Conservation (phyloP, 1,284 basidiomycete species). For the Tilletia setariae region DNA sequence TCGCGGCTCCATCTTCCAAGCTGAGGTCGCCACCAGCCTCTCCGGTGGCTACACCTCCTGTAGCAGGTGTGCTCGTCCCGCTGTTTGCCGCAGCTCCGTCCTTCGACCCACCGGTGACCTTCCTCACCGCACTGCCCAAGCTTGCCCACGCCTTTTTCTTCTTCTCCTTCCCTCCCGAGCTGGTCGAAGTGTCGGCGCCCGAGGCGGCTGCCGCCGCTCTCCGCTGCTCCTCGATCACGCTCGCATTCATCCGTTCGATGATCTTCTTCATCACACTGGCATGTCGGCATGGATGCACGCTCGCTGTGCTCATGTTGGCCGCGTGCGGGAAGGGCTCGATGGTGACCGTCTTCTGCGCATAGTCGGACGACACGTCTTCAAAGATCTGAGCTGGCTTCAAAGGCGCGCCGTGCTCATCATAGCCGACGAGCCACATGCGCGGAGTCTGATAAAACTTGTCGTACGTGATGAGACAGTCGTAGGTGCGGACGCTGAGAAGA, state of each 20-base stretch:
- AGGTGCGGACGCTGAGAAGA: slow-evolving; percentile 88
- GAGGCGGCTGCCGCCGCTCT: slow-evolving; percentile 55
- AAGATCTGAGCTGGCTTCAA: slow-evolving; percentile 77
- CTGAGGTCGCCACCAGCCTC: neutral
- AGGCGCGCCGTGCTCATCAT: slow-evolving; percentile 48
- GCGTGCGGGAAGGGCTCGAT: slow-evolving; percentile 97
- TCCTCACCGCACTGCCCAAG: slow-evolving; percentile 66
- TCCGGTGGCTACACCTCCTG: neutral
- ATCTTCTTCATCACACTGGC: slow-evolving; percentile 99
- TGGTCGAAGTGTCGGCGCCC: slow-evolving; percentile 13
- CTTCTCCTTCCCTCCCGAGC: slow-evolving; percentile 45
- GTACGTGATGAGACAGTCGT: slow-evolving; percentile 99
- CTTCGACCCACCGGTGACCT: slow-evolving; percentile 63
- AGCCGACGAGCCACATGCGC: slow-evolving; percentile 52
- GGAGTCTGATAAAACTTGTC: slow-evolving; percentile 66
- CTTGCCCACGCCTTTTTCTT: slow-evolving; percentile 74
- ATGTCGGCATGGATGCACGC: slow-evolving; percentile 99
- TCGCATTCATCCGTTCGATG: slow-evolving; percentile 90
- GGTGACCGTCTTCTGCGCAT: slow-evolving; percentile 97
- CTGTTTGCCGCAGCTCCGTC: slow-evolving; percentile 11
- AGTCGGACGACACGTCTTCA: slow-evolving; percentile 94
- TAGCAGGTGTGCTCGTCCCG: slow-evolving; percentile 6
- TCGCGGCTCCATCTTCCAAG: slow-evolving; percentile 13
- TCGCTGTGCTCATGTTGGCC: slow-evolving; percentile 60
- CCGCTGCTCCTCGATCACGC: slow-evolving; percentile 57